These are phyloP conservation scores for Fusarium sp. DNA, from an alignment of 2,329 filamentous ascomycete genomes.

Conservation along the genomic window DNA sequence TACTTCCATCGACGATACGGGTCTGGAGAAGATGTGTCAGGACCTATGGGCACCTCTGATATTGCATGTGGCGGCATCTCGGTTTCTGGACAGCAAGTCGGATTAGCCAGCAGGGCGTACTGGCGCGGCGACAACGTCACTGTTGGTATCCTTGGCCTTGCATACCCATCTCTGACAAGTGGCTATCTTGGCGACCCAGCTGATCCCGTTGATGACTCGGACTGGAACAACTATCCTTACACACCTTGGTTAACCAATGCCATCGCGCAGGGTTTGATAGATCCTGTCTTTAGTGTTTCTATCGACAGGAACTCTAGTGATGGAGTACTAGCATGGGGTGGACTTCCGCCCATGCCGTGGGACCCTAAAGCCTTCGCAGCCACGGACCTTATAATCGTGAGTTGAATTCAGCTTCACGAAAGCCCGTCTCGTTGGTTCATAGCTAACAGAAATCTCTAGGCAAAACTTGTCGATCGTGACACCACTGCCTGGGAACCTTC, in stretches of 20 bases:
- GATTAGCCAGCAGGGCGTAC: constrained; percentile 62
- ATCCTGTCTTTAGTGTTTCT: constrained; percentile 64
- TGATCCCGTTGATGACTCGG: constrained; percentile 54
- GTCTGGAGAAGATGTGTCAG: constrained; percentile 63
- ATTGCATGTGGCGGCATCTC: constrained; percentile 61
- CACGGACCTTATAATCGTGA: constrained; percentile 62
- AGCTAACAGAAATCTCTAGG: constrained; percentile 51
- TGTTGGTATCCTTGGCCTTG: constrained; percentile 65
- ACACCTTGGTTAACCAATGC: constrained; percentile 64
- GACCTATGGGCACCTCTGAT: constrained; percentile 62
- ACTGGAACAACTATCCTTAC: constrained; percentile 59
- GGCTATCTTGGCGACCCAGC: constrained; percentile 60
- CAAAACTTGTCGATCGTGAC: constrained; percentile 57
- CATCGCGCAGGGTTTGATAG: constrained; percentile 60
- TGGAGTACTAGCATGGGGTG: constrained; percentile 63
- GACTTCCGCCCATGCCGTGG: constrained; percentile 57
- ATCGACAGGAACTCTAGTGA: constrained; percentile 61
- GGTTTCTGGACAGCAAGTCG: constrained; percentile 62
- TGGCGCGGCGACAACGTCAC: constrained; percentile 67
- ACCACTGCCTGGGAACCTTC: constrained; percentile 61
- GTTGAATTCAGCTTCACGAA: constrained; percentile 31
- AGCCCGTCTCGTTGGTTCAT: neutral
- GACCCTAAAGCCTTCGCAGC: constrained; percentile 49
- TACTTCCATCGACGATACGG: constrained; percentile 63
- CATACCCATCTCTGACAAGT: constrained; percentile 64